Conservation (phyloP, 768 basidiomycete species). For the Kwoniella dejecticola region DNA sequence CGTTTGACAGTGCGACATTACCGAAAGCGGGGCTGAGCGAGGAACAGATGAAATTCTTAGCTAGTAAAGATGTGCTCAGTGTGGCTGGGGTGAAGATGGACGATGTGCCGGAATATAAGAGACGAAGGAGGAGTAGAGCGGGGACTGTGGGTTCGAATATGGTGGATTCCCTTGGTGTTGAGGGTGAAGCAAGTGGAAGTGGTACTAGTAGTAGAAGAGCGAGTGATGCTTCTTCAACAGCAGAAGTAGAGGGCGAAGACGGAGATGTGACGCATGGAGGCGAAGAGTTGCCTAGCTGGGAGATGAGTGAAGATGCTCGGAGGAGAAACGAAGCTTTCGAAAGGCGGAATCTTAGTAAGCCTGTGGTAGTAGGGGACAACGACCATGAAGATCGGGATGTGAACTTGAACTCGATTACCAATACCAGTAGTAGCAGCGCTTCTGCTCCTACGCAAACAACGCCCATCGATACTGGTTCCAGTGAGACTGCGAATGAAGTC, state of each 20-base stretch:
- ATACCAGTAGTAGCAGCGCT: too few species aligned
- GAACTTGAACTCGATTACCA: too few species aligned
- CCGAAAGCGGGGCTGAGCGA: constrained; percentile 40
- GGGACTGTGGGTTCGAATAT: not conserved
- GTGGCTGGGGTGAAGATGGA: constrained; percentile 29
- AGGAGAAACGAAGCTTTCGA: constrained; percentile 22
- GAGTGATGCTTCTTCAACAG: not conserved
- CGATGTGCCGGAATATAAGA: constrained; percentile 23
- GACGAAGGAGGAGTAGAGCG: constrained; percentile 13
- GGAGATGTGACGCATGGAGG: not conserved
- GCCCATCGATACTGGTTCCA: too few species aligned
- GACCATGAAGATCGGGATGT: not conserved
- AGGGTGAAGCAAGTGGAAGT: not conserved
- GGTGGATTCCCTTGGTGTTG: not conserved
- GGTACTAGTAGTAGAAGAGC: not conserved
- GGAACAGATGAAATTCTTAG: constrained; percentile 41
- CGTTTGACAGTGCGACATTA: constrained; percentile 28
- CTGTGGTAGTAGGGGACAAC: not conserved
- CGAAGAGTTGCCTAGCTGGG: constrained; percentile 21
- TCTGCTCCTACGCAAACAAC: too few species aligned
- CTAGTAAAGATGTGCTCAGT: constrained; percentile 28
- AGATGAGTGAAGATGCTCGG: constrained; percentile 19
- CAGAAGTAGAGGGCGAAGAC: too few species aligned
- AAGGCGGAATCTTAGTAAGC: constrained; percentile 16
- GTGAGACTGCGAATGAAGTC: too few species aligned